Conservation (phyloP, 106 monocot genomes). For the Dioscorea alata region DNA sequence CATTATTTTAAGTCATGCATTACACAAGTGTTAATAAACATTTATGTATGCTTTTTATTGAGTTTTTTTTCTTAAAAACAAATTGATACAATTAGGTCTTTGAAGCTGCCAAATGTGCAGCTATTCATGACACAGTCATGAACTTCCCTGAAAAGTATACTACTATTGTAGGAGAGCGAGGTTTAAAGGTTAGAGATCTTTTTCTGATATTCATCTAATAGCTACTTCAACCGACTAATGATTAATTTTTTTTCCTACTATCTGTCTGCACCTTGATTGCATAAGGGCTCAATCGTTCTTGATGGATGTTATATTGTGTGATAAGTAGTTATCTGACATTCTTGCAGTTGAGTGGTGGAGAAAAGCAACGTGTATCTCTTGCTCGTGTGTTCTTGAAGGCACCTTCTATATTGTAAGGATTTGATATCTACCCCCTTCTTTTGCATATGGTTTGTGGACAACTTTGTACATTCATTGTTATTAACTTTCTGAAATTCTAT, state of each 20-base stretch:
- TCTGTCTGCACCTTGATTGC: too few relatives aligned
- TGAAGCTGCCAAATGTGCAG: conserved; percentile 81
- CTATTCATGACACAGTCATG: conserved; percentile 96
- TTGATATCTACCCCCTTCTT: not conserved
- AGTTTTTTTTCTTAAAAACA: not conserved
- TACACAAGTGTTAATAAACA: not conserved
- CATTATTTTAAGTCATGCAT: too few relatives aligned
- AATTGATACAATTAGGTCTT: conserved; percentile 41
- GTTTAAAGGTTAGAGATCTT: conserved; percentile 60
- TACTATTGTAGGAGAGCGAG: conserved; percentile 94
- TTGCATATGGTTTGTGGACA: too few relatives aligned
- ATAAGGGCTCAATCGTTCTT: not conserved
- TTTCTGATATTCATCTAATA: not conserved
- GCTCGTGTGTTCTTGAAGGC: conserved; percentile 95
- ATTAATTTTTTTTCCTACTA: too few relatives aligned
- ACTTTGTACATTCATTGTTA: too few relatives aligned
- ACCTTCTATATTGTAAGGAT: conserved; percentile 84
- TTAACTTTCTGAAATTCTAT: too few relatives aligned
- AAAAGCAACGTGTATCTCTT: conserved; percentile 97
- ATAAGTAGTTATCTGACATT: not conserved
- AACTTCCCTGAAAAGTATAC: conserved; percentile 90
- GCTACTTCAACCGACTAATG: too few relatives aligned
- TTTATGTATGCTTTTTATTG: not conserved
- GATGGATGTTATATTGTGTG: not conserved
- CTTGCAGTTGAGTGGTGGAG: conserved; percentile 92